Percentiles rank a stretch among this genome's conserved stretches.
Conservation (phyloP, 2,329 filamentous ascomycete species). For the Fusarium multiceps region DNA sequence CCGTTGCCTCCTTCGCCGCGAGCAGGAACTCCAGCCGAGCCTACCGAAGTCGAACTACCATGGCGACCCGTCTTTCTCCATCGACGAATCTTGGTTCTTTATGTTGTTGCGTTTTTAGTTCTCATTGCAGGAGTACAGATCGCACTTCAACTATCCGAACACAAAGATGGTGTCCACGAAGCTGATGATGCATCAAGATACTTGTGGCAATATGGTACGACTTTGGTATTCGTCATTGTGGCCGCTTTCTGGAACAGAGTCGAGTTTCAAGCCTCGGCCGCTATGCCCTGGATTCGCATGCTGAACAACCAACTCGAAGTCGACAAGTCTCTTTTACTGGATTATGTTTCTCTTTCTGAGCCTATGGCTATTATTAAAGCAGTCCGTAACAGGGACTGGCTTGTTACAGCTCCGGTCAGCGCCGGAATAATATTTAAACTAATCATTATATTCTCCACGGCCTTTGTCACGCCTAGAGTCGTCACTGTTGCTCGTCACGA, state of each 20-base stretch:
- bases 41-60: conserved; percentile 47
- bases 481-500: conserved; percentile 43
- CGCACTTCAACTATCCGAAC: conserved; percentile 48
- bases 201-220: conserved; percentile 53
- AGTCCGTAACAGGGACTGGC: conserved; percentile 50
- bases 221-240: conserved; percentile 49
- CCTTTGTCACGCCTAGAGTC: conserved; percentile 50
- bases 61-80: conserved; percentile 54
- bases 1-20: conserved; percentile 28
- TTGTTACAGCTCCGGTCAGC: conserved; percentile 46
- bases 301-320: conserved; percentile 45
- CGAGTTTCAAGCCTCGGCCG: conserved; percentile 53
- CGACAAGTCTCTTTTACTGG: conserved; percentile 52
- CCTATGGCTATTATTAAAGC: conserved; percentile 47
- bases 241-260: conserved; percentile 52
- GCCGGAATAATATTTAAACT: conserved; percentile 49
- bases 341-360: conserved; percentile 50
- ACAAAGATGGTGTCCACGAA: conserved; percentile 46
- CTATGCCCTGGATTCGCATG: conserved; percentile 54
- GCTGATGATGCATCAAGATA: conserved; percentile 47
- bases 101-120: conserved; percentile 46
- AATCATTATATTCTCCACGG: conserved; percentile 52
- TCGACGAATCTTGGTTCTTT: conserved; percentile 47
- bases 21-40: conserved; percentile 24
- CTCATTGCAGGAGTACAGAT: conserved; percentile 48